Evolutionary conservation across 2,329 filamentous ascomycete species (phyloP), one percentile per base, ranked within the genome.

Genomic region (Penicillium sp.): DNA sequence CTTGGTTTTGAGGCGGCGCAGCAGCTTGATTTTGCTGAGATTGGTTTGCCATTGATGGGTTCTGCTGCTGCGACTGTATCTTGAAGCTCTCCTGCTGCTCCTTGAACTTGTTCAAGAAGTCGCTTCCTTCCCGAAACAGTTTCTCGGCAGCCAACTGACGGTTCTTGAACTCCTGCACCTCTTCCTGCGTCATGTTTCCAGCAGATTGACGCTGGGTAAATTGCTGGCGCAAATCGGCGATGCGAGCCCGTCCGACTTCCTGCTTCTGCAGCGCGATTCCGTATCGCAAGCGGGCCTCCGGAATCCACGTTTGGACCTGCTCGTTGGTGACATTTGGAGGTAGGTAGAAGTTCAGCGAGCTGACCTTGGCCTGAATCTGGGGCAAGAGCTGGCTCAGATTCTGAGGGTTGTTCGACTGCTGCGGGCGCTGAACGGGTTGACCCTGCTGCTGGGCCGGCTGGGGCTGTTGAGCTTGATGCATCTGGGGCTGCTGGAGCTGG

Each of bases 261-360:
- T 77, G 72, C 54, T 76, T 78, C 58, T 80, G 76, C 21, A 80
- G 65, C 8, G 75, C 74, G 49, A 77, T 72, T 20, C 76, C 78
- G 62, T 78, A 78, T 55, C 76, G 70, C 37, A 74, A 59, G 53
- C 72, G 76, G 26, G 76, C 76, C 55, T 80, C 77, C 8, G 68
- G 67, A 42, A 80, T 64, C 76, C 77, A 80, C 17, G 67, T 70
- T 46, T 75, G 70, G 3, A 71, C 68, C 51, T 75, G 71, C 52
- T 77, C 70, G 27, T 74, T 70, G 20, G 65, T 70, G 52, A 78
- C 73, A 33, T 71, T 73, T 12, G 75, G 75, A 6, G 78, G 77
- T 10, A 76, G 69, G 46, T 72, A 72, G 55, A 80, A 76, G 9
- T 70, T 70, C 36, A 77, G 61, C 30, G 64, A 66, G 51, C 75